Base-by-base conservation (phyloP, 2,329 filamentous ascomycete genomes). In the Phialophora chinensis region DNA sequence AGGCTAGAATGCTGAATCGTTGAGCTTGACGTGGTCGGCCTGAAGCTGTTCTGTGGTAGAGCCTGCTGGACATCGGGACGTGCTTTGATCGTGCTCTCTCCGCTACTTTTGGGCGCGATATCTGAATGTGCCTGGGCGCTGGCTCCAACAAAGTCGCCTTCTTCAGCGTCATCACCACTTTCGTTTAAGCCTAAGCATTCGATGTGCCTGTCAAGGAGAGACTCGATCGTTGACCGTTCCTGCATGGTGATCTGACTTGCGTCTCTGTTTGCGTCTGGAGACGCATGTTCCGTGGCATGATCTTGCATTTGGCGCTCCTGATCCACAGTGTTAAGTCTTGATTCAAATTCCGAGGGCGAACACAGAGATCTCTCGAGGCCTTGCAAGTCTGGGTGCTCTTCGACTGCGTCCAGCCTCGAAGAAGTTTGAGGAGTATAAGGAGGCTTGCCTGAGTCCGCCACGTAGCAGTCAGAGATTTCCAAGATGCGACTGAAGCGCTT, bases 401-500 rank as follows among this genome's bases (percentile, higher is more conserved):
- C 60, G 3, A 70, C 68, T 29, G 47, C 62, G 29, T 64, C 65
- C 20, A 70, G 68, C 53, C 63, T 63, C 25, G 62, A 59, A 27
- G 64, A 66, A 10, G 60, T 70, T 57, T 67, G 65, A 29, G 49
- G 42, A 17, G 58, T 44, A 38, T 60, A 63, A 6, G 53, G 50
- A 33, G 44, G 31, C 20, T 62, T 66, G 23, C 23, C 58, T 29
- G 50, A 38, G n/a, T 64, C 63, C 10, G 56, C 47, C 20, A 49
- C n/a, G 49, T 66, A 67, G 38, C 35, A 56, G 35, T 70, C 68
- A 3, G 72, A 67, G n/a, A 75, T 63, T 27, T 72, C 71, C n/a
- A 76, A 63, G n/a, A 75, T 75, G 20, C 71, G 72, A 59, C 74
- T 75, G 63, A 75, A 76, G 33, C 72, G 68, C 62, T 72, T 71